A percentile compares a stretch with the other conserved stretches of the same genome.
phyloP scores from a whole-genome alignment of 768 basidiomycete genomes.

The Pleurotus tuoliensis region DNA sequence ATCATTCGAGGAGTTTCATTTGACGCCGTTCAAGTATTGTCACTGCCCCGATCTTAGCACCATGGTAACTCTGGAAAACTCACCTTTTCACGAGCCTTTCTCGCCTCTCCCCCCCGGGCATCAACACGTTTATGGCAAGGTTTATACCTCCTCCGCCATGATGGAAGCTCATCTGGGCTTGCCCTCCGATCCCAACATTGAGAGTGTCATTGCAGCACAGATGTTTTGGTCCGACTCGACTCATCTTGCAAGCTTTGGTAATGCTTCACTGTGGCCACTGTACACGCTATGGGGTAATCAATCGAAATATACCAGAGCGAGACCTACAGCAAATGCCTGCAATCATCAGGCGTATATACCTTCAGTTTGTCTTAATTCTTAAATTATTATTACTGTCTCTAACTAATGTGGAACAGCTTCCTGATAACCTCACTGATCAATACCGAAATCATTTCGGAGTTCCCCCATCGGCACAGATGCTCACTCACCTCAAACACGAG shows the following conservation, averaged over 20 bases:
- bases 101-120: neutral
- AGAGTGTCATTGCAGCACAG: slow-evolving; percentile 16
- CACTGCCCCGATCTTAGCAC: slow-evolving; percentile 11
- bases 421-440: neutral
- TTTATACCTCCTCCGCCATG: slow-evolving; percentile 4
- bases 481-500: slow-evolving; percentile 8
- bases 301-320: slow-evolving; percentile 33
- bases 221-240: slow-evolving; percentile 31
- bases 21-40: slow-evolving; percentile 14
- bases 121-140: neutral
- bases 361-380: slow-evolving; percentile 18
- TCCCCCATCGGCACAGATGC: neutral
- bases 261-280: slow-evolving; percentile 27
- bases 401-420: neutral
- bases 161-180: slow-evolving; percentile 1
- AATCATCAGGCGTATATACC: slow-evolving; percentile 44
- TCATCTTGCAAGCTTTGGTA: slow-evolving; percentile 28
- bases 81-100: neutral
- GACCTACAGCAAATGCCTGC: slow-evolving; percentile 23
- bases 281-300: slow-evolving; percentile 29
- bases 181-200: slow-evolving; percentile 1
- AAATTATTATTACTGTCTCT: no score
- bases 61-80: neutral
- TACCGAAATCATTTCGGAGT: neutral
- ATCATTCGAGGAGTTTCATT: slow-evolving; percentile 9